Evolutionary conservation across 164 flowering plant species (phyloP), one percentile per base, ranked within the genome.

Genomic region (Chloranthus sessilifolius): DNA sequence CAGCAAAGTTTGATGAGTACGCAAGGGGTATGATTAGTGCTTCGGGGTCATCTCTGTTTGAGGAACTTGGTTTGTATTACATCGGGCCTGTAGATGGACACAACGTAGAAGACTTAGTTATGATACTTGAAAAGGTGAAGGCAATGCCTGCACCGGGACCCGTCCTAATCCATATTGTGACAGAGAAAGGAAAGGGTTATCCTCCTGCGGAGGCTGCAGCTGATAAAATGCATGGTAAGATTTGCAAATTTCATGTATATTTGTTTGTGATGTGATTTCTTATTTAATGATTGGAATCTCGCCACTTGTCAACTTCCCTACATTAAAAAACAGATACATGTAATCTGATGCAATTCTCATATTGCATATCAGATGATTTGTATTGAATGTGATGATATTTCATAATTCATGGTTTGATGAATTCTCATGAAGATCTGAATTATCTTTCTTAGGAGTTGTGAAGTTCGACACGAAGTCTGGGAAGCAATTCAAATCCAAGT

Each of bases 81-180:
- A 83, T 88, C 45, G 97, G 97, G 46, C 95, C 97, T 19, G 92
- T 83, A 9, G 92, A 88, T 72, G 97, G 97, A 7, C 95, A 88
- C 60, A 80, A 68, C 36, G 47, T 83, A 9, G 80, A 80, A 35
- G 85, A 87, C 56, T 60, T 91, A 15, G 81, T 87, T 7, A 61
- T 69, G n/a, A 75, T 91, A 22, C 69, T 91, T 12, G 16, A 82
- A 42, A 77, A 80, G 59, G 96, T 91, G 25, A 87, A 83, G 68
- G 60, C 68, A 1, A 73, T 78, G 81, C 86, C 90, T 16, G 85
- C 96, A 20, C 79, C 92, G 7, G 98, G 96, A 7, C 96, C 96
- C 27, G 92, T 91, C 55, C 70, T 91, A 21, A 83, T 91, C 57
- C 98, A 91, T 50, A 69, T 88, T 17, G 75, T 85, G 26, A 91